Conservation (phyloP, 768 basidiomycete genomes). For the Agrocybe pediades region DNA sequence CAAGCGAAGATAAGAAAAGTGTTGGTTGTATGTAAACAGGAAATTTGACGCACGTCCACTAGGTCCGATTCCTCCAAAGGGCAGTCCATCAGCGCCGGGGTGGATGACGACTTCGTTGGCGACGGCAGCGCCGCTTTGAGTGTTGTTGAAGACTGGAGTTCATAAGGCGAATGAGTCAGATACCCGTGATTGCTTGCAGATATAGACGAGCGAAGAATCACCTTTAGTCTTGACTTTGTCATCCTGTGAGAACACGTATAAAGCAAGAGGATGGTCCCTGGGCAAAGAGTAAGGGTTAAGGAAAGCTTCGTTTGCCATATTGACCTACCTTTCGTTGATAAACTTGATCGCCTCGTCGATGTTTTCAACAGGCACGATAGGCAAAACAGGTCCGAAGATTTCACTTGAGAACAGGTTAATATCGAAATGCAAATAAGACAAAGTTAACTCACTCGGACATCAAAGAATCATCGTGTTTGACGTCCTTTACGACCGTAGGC, state of each 20-base stretch:
- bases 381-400: slow-evolving; percentile 82
- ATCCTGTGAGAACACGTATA: slow-evolving; percentile 78
- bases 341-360: slow-evolving; percentile 73
- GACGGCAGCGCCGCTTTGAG: slow-evolving; percentile 68
- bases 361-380: slow-evolving; percentile 70
- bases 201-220: slow-evolving; percentile 14
- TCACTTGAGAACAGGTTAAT: slow-evolving; percentile 47
- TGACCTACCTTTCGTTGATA: slow-evolving; percentile 56
- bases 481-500: slow-evolving; percentile 71
- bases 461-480: slow-evolving; percentile 63
- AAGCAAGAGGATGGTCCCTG: slow-evolving; percentile 72
- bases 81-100: slow-evolving; percentile 57
- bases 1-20: background rate
- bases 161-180: background rate
- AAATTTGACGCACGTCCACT: slow-evolving; percentile 61
- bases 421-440: background rate
- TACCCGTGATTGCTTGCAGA: no score
- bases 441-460: slow-evolving; percentile 66
- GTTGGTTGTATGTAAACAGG: background rate
- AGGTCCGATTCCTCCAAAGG: slow-evolving; percentile 73
- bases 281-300: background rate
- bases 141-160: slow-evolving; percentile 61
- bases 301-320: background rate
- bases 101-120: slow-evolving; percentile 76
- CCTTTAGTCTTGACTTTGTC: slow-evolving; percentile 61